Conservation (phyloP, 768 basidiomycete genomes). For the Pisolithus albus region DNA sequence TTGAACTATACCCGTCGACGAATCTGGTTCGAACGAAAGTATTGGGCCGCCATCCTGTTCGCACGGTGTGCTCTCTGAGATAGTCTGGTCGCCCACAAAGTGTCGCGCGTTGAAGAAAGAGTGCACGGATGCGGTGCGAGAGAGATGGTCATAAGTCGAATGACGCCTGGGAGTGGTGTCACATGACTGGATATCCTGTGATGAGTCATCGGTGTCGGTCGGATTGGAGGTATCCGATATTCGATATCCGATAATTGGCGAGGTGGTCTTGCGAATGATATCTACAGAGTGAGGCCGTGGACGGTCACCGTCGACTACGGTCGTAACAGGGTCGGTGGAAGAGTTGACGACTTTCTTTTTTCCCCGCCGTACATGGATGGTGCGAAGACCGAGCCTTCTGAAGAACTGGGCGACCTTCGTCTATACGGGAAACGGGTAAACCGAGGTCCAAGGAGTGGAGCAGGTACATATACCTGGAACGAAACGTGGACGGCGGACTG, state of each 20-base stretch:
- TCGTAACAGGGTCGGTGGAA: slow-evolving; percentile 17
- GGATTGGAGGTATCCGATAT: slow-evolving; percentile 16
- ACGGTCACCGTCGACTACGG: slow-evolving; percentile 13
- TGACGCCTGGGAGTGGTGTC: slow-evolving; percentile 15
- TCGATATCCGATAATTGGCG: slow-evolving; percentile 18
- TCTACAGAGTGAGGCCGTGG: slow-evolving; percentile 30
- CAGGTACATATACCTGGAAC: slow-evolving; percentile 22
- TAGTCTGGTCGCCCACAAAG: slow-evolving; percentile 10
- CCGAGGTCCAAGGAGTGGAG: slow-evolving; percentile 10
- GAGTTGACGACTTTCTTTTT: slow-evolving; percentile 16
- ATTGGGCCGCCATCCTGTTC: slow-evolving; percentile 9
- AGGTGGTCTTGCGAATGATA: slow-evolving; percentile 19
- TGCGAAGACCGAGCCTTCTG: slow-evolving; percentile 28
- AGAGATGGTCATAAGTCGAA: slow-evolving; percentile 17
- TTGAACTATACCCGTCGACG: slow-evolving; percentile 4
- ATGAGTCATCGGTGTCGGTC: slow-evolving; percentile 27
- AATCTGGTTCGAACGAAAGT: slow-evolving; percentile 8
- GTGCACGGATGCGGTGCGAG: slow-evolving; percentile 5
- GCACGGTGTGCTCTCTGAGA: not conserved
- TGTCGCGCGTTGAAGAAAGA: slow-evolving; percentile 7
- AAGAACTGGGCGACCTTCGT: slow-evolving; percentile 33
- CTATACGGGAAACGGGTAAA: slow-evolving; percentile 5
- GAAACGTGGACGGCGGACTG: slow-evolving; percentile 18
- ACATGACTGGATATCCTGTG: slow-evolving; percentile 22
- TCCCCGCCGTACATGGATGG: slow-evolving; percentile 31